Base-by-base conservation (phyloP, 352 stramenopile genomes). In the Phytophthora podocarpi region DNA sequence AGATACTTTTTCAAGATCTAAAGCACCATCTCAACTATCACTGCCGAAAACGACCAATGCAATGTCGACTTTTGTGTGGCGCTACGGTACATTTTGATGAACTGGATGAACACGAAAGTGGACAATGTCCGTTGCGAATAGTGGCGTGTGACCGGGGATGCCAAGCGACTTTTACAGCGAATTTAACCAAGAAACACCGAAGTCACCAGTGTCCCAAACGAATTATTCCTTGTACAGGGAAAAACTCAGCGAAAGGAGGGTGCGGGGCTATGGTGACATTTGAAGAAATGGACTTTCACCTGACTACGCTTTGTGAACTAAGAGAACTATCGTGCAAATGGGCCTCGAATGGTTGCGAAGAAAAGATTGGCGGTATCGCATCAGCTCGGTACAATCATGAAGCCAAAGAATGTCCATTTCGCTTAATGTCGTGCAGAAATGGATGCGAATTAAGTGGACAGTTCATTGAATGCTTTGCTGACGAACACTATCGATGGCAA, bases 401-500 rank as follows among this genome's bases (percentile, higher is more conserved):
- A 59, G 67, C 75, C 5, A 57, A 66, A 5, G 82, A 85, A 53
- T 92, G 85, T 51, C 46, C 52, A 32, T 92, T 82, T 53, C 80
- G 82, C 0, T 31, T 75, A 0, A 62, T 87, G 0, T n/a, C 36
- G 0, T 94, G 85, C 21, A 59, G 51, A 10, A 87, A 94, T 40
- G 69, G 50, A 5, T 94, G 82, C 35, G 56, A 49, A 0, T 32
- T 83, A 7, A 77, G 72, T 40, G 72, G 62, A 5, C 27, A 59
- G n/a, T 55, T 91, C 18, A 58, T 86, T 0, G 49, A 42, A 6
- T 86, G 72, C 21, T 91, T 91, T 51, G 20, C 71, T 10, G 50
- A 74, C 0, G 63, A 89, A 18, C 85, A 94, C 50, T 90, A 85
- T 42, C 64, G 45, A 5, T 92, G 82, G 81, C 82, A 94, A 53